phyloP scores from a whole-genome alignment of 176 grass and related monocot species.

The Musa itinerans region DNA sequence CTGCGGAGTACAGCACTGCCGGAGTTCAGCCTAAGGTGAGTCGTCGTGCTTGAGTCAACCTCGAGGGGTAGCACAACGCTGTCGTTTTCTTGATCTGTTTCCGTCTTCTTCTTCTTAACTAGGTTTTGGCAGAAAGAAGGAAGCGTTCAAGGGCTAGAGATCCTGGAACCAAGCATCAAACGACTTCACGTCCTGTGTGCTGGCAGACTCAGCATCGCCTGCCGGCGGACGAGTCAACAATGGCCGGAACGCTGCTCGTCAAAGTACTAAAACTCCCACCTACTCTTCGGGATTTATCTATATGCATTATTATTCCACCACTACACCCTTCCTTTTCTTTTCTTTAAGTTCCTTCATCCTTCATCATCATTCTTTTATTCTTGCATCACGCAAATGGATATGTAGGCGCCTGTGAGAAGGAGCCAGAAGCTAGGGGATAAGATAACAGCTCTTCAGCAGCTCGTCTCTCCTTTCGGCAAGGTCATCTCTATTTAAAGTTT shows the following conservation, averaged over 20 bases:
- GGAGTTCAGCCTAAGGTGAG: background rate
- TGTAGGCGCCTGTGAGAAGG: background rate
- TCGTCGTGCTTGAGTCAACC: background rate
- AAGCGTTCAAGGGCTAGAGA: background rate
- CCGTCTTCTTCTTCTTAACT: too few species aligned
- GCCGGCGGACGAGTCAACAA: background rate
- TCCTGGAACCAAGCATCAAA: background rate
- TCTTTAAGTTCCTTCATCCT: background rate
- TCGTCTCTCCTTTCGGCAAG: conserved; percentile 11
- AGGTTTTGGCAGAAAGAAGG: background rate
- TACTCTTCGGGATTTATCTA: too few species aligned
- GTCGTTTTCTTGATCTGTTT: too few species aligned
- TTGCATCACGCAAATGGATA: too few species aligned
- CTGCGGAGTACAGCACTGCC: background rate
- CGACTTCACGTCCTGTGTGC: background rate
- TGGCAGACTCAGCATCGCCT: background rate
- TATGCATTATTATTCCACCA: background rate
- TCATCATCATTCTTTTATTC: background rate
- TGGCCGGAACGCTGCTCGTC: background rate
- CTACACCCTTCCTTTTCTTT: too few species aligned
- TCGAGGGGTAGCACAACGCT: too few species aligned
- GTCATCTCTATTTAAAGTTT: background rate
- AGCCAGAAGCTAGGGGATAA: conserved; percentile 10
- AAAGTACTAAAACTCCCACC: background rate
- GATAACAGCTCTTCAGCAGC: conserved; percentile 10